Evolutionary conservation across 306 rosid genomes (phyloP), one percentile per base, ranked within the genome.

Genomic region (Cucurbita pepo): DNA sequence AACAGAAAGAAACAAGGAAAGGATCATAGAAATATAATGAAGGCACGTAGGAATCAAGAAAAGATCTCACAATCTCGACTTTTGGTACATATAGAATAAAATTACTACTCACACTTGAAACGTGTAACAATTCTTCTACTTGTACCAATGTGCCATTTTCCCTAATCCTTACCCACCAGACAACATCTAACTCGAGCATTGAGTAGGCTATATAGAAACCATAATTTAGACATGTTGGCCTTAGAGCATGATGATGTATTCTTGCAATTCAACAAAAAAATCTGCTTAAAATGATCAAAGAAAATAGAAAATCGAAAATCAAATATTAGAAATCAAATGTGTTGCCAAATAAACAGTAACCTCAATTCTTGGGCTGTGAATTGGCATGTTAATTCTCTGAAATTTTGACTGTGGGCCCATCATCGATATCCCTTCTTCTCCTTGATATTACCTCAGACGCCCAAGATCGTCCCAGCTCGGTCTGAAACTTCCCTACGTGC

Each of bases 381-480:
- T 14, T 44, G 55, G 10, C 14, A 25, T 30, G 22, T 69, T 69
- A 69, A 48, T 48, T 69, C 44, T 15, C 73, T 69, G 43, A 15
- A 48, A 16, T 10, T 2, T 44, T 69, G 6, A 57, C 8, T 14
- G 73, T 25, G 14, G 22, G 5, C 15, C 57, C 58, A 15, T 69
- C 38, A 14, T 13, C 1, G 15, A 14, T 25, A 15, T 22, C 56
- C 44, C 60, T 84, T 84, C 85, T 81, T 59, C 93, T 86, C 81
- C 97, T 84, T 19, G 95, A 90, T 73, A 72, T 86, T 37, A 92
- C 82, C 86, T 92, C 97, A 19, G 80, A 75, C 14, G 97, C 97
- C 97, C 96, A 92, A 15, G 97, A 87, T 82, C 87, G 90, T 77
- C 96, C 97, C 38, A 77, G 45, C 71, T 92, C 95, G 47, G 97